phyloP scores from a whole-genome alignment of 768 basidiomycete species.

The Lactarius sanguifluus region DNA sequence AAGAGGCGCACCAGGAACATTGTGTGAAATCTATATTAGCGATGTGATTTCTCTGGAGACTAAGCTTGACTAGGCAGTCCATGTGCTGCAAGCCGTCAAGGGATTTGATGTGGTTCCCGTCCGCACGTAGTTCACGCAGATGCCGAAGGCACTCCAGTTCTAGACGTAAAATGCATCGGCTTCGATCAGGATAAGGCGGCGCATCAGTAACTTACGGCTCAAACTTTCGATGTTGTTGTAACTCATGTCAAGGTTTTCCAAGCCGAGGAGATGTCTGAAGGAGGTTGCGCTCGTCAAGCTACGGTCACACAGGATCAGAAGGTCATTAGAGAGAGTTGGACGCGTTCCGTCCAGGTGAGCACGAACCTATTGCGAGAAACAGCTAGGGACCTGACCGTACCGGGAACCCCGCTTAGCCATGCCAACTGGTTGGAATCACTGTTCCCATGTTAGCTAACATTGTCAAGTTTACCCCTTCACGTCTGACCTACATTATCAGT shows the following conservation, averaged over 20 bases:
- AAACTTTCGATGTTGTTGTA: constrained; percentile 87
- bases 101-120: constrained; percentile 75
- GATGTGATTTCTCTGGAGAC: constrained; percentile 73
- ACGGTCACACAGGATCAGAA: constrained; percentile 24
- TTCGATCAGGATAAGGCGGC: constrained; percentile 26
- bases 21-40: constrained; percentile 55
- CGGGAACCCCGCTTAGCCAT: constrained; percentile 80
- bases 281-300: constrained; percentile 87
- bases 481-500: constrained; percentile 65
- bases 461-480: not conserved
- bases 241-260: constrained; percentile 90
- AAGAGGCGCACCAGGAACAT: constrained; percentile 63
- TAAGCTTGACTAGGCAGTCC: constrained; percentile 81
- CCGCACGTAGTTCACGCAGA: constrained; percentile 86
- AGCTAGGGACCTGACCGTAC: constrained; percentile 70
- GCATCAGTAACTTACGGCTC: constrained; percentile 50
- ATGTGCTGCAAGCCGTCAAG: constrained; percentile 76
- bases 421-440: constrained; percentile 74
- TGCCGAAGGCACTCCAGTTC: constrained; percentile 84
- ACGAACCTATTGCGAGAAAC: constrained; percentile 72
- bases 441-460: constrained; percentile 23
- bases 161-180: constrained; percentile 37
- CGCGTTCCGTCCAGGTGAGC: not conserved
- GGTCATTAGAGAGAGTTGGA: constrained; percentile 10
- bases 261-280: constrained; percentile 79